Percentiles rank a stretch among this genome's conserved stretches.
These are phyloP conservation scores for Solanum corneliomulleri DNA, from an alignment of 257 asterid genomes.

Conservation along the genomic window DNA sequence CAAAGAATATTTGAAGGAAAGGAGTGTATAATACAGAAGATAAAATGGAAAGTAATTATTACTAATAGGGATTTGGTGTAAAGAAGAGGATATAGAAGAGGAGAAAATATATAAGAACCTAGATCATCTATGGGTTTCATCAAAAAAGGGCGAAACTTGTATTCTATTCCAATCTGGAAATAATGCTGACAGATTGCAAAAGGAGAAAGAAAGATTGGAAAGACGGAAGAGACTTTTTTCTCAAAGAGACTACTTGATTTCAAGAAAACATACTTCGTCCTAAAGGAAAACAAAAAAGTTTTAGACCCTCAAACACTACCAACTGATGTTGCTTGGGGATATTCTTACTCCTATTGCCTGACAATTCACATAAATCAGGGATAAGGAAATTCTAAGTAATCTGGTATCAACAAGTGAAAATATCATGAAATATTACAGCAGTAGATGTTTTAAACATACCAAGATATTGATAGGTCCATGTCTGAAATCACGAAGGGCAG, in stretches of 20 bases:
- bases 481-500: conserved; percentile 74
- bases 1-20: neutral
- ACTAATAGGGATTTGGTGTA: neutral
- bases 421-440: neutral
- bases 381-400: neutral
- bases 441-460: conserved; percentile 22
- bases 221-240: neutral
- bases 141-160: neutral
- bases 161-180: neutral
- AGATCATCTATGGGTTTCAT: neutral
- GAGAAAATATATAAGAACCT: neutral
- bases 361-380: neutral
- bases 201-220: neutral
- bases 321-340: neutral
- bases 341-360: neutral
- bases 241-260: neutral
- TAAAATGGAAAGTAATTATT: neutral
- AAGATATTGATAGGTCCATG: conserved; percentile 62
- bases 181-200: neutral
- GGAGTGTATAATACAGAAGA: neutral
- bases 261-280: neutral
- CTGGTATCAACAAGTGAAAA: neutral
- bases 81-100: neutral
- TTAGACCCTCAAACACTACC: neutral
- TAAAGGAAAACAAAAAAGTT: neutral